phyloP scores from a whole-genome alignment of 176 grass and related monocot genomes.

The Leersia perrieri region DNA sequence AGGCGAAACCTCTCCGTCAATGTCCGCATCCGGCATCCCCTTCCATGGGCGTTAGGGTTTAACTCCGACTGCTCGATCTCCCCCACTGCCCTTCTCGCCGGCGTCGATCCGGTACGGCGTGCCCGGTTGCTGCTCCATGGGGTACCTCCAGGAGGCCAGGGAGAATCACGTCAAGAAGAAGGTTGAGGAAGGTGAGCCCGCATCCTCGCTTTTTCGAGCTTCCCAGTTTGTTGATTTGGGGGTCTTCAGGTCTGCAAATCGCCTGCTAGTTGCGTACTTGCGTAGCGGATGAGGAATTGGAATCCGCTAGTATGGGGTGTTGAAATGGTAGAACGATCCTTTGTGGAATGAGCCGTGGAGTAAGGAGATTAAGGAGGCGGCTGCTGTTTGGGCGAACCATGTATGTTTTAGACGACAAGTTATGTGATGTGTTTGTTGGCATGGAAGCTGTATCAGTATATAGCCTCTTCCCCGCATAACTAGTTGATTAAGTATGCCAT shows the following conservation, averaged over 20 bases:
- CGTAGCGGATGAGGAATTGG: not conserved
- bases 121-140: conserved; percentile 37
- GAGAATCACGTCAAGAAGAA: conserved; percentile 99
- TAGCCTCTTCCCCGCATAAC: not conserved
- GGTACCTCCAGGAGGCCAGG: conserved; percentile 87
- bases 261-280: not conserved
- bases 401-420: not conserved
- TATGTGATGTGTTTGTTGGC: not conserved
- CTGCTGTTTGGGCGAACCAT: not conserved
- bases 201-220: not conserved
- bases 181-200: conserved; percentile 81
- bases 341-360: not conserved
- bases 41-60: conserved; percentile 44
- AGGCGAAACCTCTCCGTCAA: conserved; percentile 23
- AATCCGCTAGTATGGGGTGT: not conserved
- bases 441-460: not conserved
- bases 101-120: not conserved
- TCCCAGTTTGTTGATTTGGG: conserved; percentile 14
- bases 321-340: not conserved
- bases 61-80: conserved; percentile 18
- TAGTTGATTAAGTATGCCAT: not conserved
- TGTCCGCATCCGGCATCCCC: conserved; percentile 29
- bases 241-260: not conserved
- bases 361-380: not conserved
- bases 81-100: not conserved